Conservation (phyloP, 1,284 basidiomycete species). For the Microbotryum saponariae region DNA sequence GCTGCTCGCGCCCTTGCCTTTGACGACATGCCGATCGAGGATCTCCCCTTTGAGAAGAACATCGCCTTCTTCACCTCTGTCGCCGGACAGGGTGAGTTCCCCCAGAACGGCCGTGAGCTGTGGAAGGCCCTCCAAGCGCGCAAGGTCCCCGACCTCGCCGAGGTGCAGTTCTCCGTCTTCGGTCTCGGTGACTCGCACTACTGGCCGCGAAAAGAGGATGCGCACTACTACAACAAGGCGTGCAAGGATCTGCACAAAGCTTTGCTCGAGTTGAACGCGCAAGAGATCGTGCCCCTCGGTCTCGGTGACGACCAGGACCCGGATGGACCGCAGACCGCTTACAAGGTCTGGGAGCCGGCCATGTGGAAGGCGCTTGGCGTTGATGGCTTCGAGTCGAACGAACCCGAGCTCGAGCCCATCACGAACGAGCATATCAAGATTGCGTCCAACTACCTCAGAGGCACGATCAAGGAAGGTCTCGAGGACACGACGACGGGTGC, state of each 20-base stretch:
- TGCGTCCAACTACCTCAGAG: slow-evolving; percentile 85
- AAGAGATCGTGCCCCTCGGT: slow-evolving; percentile 62
- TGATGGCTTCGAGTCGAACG: slow-evolving; percentile 76
- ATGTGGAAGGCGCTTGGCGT: slow-evolving; percentile 94
- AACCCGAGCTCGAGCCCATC: slow-evolving; percentile 91
- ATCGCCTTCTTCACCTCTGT: slow-evolving; percentile 85
- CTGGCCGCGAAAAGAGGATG: slow-evolving; percentile 95
- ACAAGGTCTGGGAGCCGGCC: slow-evolving; percentile 86
- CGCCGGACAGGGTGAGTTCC: slow-evolving; percentile 98
- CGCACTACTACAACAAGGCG: slow-evolving; percentile 96
- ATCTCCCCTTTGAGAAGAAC: slow-evolving; percentile 57
- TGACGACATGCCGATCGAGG: slow-evolving; percentile 69
- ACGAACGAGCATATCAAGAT: slow-evolving; percentile 99
- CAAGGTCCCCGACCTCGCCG: slow-evolving; percentile 43
- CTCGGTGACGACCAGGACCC: slow-evolving; percentile 97
- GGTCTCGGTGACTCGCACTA: slow-evolving; percentile 98
- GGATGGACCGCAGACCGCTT: slow-evolving; percentile 92
- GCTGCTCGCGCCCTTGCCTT: slow-evolving; percentile 63
- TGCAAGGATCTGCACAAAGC: slow-evolving; percentile 80
- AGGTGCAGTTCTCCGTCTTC: slow-evolving; percentile 75
- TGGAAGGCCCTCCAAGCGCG: slow-evolving; percentile 67
- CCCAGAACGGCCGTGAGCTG: slow-evolving; percentile 87
- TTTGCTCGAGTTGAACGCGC: slow-evolving; percentile 60
- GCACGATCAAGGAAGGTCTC: slow-evolving; percentile 86
- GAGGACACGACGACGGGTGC: slow-evolving; percentile 79